Evolutionary conservation across 306 rosid species (phyloP), one percentile per base, ranked within the genome.

Genomic region (Senna siamea): DNA sequence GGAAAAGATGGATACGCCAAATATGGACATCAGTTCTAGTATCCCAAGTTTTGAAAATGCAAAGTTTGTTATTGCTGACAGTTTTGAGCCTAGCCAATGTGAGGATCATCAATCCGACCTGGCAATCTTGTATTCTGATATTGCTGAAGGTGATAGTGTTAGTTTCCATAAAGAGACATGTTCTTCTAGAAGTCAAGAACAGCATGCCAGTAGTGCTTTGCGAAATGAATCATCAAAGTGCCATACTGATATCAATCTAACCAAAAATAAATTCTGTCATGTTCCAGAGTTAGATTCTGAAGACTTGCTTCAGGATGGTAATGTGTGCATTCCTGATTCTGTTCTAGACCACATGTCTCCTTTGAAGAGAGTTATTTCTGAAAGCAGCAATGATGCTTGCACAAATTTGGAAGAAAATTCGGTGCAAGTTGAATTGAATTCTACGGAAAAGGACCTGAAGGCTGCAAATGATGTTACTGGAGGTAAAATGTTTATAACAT

Each of bases 91-190:
- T 57, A 76, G 75, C 69, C 84, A 72, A 72, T 69, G 62, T 55
- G 81, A 67, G 72, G 83, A 85, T 74, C 75, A 51, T 74, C 69
- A 48, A 22, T 62, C 73, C 67, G 46, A 66, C 22, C 77, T 72
- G 69, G 69, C 57, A 37, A 70, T 64, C 58, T 70, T 77, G 44
- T 64, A 75, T 69, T 77, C 84, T 75, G 83, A 62, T 73, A 67
- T 68, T 80, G 76, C 58, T 76, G 92, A 89, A 75, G 82, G 58
- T 58, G 76, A 53, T 73, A 80, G 67, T 46, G 76, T 74, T 65
- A 66, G 54, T 73, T 81, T 78, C 41, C 74, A 70, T 17, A 76
- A 65, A 44, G 86, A 75, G 70, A 54, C 60, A 57, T 56, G 71
- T 57, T 75, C 77, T 70, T 52, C 48, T 18, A 66, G 52, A 70